Conservation (phyloP, 352 stramenopile species). For the Bremia lactucae region DNA sequence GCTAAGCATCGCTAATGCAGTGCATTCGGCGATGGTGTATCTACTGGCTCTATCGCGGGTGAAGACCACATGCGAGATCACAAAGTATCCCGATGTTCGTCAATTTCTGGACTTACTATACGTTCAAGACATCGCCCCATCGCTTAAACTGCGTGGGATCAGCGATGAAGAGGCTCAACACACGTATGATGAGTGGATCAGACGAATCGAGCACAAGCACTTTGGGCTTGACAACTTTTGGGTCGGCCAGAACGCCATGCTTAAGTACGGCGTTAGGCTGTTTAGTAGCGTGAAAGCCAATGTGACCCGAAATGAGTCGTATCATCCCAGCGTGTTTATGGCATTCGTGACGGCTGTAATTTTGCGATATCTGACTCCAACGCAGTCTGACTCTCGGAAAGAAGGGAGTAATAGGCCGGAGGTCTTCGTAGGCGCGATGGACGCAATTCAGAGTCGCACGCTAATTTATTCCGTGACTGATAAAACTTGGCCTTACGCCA, state of each 20-base stretch:
- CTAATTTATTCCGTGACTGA: slow-evolving; percentile 23
- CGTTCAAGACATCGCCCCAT: slow-evolving; percentile 61
- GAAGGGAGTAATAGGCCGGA: neutral
- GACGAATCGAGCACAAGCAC: slow-evolving; percentile 55
- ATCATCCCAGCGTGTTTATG: slow-evolving; percentile 31
- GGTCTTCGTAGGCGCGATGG: slow-evolving; percentile 41
- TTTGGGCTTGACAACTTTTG: slow-evolving; percentile 92
- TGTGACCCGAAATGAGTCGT: slow-evolving; percentile 14
- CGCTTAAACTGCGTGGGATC: slow-evolving; percentile 26
- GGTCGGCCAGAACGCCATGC: slow-evolving; percentile 84
- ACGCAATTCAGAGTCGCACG: slow-evolving; percentile 29
- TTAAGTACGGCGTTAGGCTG: slow-evolving; percentile 37
- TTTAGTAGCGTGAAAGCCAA: slow-evolving; percentile 22
- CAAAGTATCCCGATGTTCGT: slow-evolving; percentile 26
- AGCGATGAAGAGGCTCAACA: slow-evolving; percentile 23
- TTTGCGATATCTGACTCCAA: slow-evolving; percentile 45
- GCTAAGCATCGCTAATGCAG: slow-evolving; percentile 86
- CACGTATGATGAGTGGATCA: slow-evolving; percentile 81
- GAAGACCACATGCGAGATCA: slow-evolving; percentile 9
- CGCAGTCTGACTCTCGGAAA: slow-evolving; percentile 16
- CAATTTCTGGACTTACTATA: slow-evolving; percentile 79
- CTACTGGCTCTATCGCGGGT: slow-evolving; percentile 38
- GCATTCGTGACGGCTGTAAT: slow-evolving; percentile 39
- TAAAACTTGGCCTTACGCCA: slow-evolving; percentile 42
- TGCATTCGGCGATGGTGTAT: slow-evolving; percentile 88